These are phyloP conservation scores for Reticulascus tulasneorum DNA, from an alignment of 2,329 filamentous ascomycete species.

Conservation along the genomic window DNA sequence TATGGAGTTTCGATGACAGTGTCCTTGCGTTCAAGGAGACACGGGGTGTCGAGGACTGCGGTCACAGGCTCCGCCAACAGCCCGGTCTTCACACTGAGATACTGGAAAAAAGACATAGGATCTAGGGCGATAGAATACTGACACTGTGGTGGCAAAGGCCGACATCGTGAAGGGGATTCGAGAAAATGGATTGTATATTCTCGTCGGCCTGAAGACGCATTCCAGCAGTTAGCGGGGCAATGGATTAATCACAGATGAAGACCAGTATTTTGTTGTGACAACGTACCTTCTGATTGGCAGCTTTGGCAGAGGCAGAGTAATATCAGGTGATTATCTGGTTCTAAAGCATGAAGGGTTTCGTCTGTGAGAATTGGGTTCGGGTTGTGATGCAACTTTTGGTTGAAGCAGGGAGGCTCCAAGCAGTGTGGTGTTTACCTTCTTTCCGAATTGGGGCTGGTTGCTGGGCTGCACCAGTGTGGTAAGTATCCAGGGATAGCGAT, in stretches of 20 bases:
- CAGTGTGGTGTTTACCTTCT: conserved; percentile 13
- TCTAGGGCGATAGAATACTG: conserved; percentile 11
- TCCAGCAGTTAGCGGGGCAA: conserved; percentile 40
- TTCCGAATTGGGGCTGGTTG: conserved; percentile 14
- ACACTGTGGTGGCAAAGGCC: conserved; percentile 14
- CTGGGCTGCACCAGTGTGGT: conserved; percentile 9
- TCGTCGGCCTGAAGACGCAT: conserved; percentile 20
- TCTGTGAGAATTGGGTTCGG: not conserved
- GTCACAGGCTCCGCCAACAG: conserved; percentile 10
- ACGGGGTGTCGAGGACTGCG: conserved; percentile 12
- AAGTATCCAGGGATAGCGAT: too few species aligned
- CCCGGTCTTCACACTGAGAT: conserved; percentile 19
- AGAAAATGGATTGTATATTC: conserved; percentile 7
- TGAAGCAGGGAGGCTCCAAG: too few species aligned
- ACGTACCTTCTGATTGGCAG: too few species aligned
- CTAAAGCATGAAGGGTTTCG: too few species aligned
- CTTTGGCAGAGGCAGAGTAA: too few species aligned
- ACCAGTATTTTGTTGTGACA: too few species aligned
- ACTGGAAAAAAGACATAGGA: conserved; percentile 14
- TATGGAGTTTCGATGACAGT: conserved; percentile 13
- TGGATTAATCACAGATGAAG: conserved; percentile 16
- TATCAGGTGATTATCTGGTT: too few species aligned
- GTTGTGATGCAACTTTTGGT: not conserved
- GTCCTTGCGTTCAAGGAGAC: conserved; percentile 14
- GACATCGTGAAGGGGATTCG: conserved; percentile 8